Evolutionary conservation across 805 yeast genomes (phyloP), one percentile per base, ranked within the genome.

Genomic region (Lipomyces starkeyi): DNA sequence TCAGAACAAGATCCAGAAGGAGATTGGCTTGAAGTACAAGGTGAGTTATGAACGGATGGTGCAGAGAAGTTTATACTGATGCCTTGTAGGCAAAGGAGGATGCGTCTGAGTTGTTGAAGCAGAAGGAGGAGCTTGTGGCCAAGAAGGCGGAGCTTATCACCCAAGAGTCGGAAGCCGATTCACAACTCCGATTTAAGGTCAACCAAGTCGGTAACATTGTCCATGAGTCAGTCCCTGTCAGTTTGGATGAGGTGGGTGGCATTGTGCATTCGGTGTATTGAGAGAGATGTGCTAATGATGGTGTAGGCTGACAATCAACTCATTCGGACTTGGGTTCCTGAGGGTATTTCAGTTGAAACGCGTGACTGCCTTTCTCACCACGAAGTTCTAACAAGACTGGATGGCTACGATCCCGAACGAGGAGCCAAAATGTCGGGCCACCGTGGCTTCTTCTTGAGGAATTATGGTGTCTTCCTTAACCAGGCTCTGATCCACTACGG

Each of bases 401-500:
- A 95, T 78, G 99, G 99, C 73, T 95, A 93, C 80, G 99, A 95
- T 79, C 98, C 98, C 73, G 98, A 95, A 82, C 90, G 99, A 83
- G 99, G 99, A 80, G 97, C 92, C 70, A 91, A 92, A 83, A 89
- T 95, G 74, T 93, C 94, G 68, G 99, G 99, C 74, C 99, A 95
- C 86, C 91, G 99, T 83, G 99, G 99, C 73, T 95, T 92, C 83
- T 95, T 95, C 82, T 85, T 95, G 78, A 89, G 97, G 84, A 89
- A 90, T 79, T 91, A 87, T 76, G 99, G 99, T 83, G 99, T 95
- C 59, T 95, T 93, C 83, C 86, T 95, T 80, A 95, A 95, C 85
- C 98, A 95, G 84, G 99, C 99, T 57, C 85, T 95, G 80, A 95
- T 95, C 80, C 95, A 93, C 86, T 94, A 93, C 78, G 99, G 99